Evolutionary conservation across 108 stramenopile genomes (phyloP).

Genomic region (Mayamaea pseudoterrestris): DNA sequence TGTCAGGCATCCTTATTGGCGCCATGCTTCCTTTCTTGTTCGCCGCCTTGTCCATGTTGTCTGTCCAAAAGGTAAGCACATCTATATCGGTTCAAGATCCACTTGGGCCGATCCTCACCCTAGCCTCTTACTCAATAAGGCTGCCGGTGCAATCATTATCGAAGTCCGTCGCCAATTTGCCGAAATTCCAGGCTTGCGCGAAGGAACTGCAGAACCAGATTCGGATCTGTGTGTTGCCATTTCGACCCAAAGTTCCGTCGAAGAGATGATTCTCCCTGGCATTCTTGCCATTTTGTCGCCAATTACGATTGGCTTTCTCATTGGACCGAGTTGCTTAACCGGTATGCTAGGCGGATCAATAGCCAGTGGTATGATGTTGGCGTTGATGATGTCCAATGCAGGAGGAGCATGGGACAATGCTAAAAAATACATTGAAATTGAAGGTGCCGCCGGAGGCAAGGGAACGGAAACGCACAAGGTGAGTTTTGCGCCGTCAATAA

Average conservation of each 20-base stretch:
- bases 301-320: conserved; percentile 58
- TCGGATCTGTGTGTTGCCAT: conserved; percentile 67
- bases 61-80: conserved; percentile 67
- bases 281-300: conserved; percentile 61
- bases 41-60: conserved; percentile 92
- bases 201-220: conserved; percentile 70
- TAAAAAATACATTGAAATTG: conserved; percentile 91
- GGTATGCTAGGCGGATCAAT: conserved; percentile 70
- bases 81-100: background rate
- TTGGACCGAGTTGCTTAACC: conserved; percentile 62
- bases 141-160: conserved; percentile 88
- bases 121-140: conserved; percentile 14
- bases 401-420: conserved; percentile 98
- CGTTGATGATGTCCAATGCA: conserved; percentile 91
- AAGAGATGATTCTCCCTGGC: conserved; percentile 77
- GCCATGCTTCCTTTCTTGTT: conserved; percentile 96
- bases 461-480: conserved; percentile 84
- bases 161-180: conserved; percentile 91
- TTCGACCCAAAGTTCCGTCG: conserved; percentile 48
- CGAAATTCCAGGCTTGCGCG: conserved; percentile 56
- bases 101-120: background rate
- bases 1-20: conserved; percentile 82
- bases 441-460: conserved; percentile 65
- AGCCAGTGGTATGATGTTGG: conserved; percentile 86
- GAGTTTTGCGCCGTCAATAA: no score